Conservation (phyloP, 179 eudicot genomes). For the Gypsophila paniculata region DNA sequence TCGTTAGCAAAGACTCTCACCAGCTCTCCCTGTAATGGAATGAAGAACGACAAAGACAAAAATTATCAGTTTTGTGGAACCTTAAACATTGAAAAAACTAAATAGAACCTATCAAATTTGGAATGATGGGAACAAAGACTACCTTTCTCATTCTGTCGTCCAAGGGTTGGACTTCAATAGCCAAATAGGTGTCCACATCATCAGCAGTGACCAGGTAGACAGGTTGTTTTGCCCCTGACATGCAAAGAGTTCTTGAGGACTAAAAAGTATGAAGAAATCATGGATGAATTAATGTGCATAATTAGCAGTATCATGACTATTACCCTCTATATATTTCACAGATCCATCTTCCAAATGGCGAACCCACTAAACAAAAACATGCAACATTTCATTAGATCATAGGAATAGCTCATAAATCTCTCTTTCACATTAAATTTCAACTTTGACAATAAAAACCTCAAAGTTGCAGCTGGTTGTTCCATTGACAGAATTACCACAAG, state of each 20-base stretch:
- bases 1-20: conserved; percentile 90
- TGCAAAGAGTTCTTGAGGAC: conserved; percentile 20
- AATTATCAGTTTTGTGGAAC: too few species aligned
- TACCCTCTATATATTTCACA: conserved; percentile 86
- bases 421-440: neutral
- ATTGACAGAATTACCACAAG: conserved; percentile 73
- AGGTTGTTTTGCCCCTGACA: conserved; percentile 92
- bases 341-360: conserved; percentile 98
- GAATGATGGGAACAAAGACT: neutral
- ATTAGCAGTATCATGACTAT: neutral
- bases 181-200: conserved; percentile 73
- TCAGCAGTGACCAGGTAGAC: conserved; percentile 85
- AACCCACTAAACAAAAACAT: conserved; percentile 62
- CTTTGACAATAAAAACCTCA: conserved; percentile 55
- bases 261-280: conserved; percentile 13
- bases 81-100: neutral
- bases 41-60: neutral
- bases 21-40: conserved; percentile 69
- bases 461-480: conserved; percentile 97
- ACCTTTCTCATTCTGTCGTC: conserved; percentile 91
- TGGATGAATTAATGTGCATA: conserved; percentile 10
- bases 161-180: conserved; percentile 94
- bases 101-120: neutral
- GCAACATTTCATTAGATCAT: conserved; percentile 13
- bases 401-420: conserved; percentile 9